A percentile compares a stretch with the other conserved stretches of the same genome.
Evolutionary conservation across 2,329 filamentous ascomycete genomes (phyloP).

Genomic region (Dothistroma septosporum): DNA sequence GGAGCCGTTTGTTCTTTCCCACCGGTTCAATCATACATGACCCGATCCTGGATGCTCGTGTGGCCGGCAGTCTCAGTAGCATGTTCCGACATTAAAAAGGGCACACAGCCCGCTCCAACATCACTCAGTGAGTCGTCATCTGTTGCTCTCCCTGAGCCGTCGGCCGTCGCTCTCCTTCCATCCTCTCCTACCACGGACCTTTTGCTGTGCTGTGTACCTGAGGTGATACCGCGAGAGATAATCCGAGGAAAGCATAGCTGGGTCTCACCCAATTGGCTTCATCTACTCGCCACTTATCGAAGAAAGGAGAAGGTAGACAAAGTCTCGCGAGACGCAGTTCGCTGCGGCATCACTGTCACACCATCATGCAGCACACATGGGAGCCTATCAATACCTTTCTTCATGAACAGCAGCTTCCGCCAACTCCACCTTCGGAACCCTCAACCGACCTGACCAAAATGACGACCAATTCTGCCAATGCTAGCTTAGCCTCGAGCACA

Average conservation of each 20-base stretch:
- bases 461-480: conserved; percentile 8
- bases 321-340: neutral
- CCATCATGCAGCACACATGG: neutral
- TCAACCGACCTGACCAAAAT: conserved; percentile 16
- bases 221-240: neutral
- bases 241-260: neutral
- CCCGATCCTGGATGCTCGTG: neutral
- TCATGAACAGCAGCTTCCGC: conserved; percentile 16
- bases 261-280: neutral
- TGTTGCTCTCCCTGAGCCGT: no score
- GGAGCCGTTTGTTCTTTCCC: neutral
- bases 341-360: conserved; percentile 2
- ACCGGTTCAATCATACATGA: neutral
- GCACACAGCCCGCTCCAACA: neutral
- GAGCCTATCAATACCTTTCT: neutral
- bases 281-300: neutral
- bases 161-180: neutral
- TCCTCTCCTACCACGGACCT: neutral
- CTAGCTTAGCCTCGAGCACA: conserved; percentile 7
- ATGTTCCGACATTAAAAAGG: neutral
- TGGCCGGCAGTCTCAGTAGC: neutral
- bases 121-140: neutral
- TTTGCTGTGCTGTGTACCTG: neutral
- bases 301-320: neutral
- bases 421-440: conserved; percentile 23